These are phyloP conservation scores for Gilbertella persicaria DNA, from an alignment of 371 early-diverging fungal species.

Conservation along the genomic window DNA sequence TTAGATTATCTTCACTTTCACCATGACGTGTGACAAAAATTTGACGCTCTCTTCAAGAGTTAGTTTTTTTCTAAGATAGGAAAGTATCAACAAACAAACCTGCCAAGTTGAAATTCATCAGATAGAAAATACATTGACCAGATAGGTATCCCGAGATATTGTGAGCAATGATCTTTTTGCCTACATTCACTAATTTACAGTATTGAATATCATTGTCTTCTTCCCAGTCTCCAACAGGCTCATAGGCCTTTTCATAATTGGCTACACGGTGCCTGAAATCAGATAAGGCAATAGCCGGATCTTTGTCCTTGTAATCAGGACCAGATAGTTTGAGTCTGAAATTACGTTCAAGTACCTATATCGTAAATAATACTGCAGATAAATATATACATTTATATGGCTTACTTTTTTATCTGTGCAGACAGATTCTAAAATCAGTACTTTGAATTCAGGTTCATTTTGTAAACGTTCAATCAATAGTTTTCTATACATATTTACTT, in stretches of 20 bases:
- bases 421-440: conserved; percentile 71
- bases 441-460: conserved; percentile 55
- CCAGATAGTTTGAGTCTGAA: conserved; percentile 80
- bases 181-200: conserved; percentile 84
- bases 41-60: conserved; percentile 70
- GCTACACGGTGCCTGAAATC: conserved; percentile 78
- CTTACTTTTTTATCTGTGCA: conserved; percentile 67
- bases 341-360: conserved; percentile 69
- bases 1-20: conserved; percentile 63
- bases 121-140: conserved; percentile 83
- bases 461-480: conserved; percentile 64
- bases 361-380: background rate
- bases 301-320: conserved; percentile 80
- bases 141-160: conserved; percentile 80
- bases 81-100: too few species aligned
- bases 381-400: too few species aligned
- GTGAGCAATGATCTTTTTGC: conserved; percentile 81
- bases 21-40: conserved; percentile 87
- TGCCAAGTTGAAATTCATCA: conserved; percentile 77
- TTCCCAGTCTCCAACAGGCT: conserved; percentile 76
- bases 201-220: conserved; percentile 74
- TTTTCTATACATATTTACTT: conserved; percentile 29
- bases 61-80: too few species aligned
- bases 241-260: conserved; percentile 83
- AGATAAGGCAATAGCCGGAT: conserved; percentile 64